Percentiles rank a stretch among this genome's conserved stretches.
Evolutionary conservation across 169 alveolate genomes (phyloP).

Genomic region (Eimeria maxima): DNA sequence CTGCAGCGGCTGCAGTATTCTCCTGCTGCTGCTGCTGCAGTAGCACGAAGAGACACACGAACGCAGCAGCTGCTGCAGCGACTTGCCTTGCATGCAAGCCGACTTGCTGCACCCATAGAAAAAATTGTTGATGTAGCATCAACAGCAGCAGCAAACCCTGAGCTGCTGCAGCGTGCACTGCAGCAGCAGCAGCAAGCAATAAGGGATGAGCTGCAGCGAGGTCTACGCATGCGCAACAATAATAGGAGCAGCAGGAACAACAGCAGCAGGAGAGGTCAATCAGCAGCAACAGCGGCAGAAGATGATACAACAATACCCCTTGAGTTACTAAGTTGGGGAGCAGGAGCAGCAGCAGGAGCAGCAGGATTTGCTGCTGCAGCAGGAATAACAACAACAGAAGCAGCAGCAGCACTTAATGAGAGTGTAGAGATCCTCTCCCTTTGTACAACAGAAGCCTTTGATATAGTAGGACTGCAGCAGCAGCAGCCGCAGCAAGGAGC

Average conservation of each 20-base stretch:
- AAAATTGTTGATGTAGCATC: background rate
- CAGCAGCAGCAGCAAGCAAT: constrained; percentile 43
- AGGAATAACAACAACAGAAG: background rate
- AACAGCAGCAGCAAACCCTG: background rate
- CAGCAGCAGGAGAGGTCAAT: background rate
- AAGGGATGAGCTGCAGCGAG: constrained; percentile 36
- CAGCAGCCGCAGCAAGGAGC: background rate
- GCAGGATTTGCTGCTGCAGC: constrained; percentile 63
- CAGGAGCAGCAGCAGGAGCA: constrained; percentile 15
- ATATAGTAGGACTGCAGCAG: too few species aligned
- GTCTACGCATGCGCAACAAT: background rate
- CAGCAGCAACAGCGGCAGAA: constrained; percentile 29
- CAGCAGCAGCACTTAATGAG: background rate
- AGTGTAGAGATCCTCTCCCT: background rate
- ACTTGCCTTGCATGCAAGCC: constrained; percentile 18
- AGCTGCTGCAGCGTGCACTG: background rate
- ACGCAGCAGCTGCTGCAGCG: constrained; percentile 55
- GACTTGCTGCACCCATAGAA: background rate
- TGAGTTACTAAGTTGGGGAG: constrained; percentile 26
- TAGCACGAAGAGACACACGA: constrained; percentile 12
- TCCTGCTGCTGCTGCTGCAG: background rate
- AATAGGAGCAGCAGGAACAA: background rate
- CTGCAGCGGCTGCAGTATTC: constrained; percentile 3
- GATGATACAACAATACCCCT: constrained; percentile 14
- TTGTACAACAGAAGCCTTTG: background rate